Evolutionary conservation across 2,329 filamentous ascomycete species (phyloP).

Genomic region (Pyrenophora seminiperda): DNA sequence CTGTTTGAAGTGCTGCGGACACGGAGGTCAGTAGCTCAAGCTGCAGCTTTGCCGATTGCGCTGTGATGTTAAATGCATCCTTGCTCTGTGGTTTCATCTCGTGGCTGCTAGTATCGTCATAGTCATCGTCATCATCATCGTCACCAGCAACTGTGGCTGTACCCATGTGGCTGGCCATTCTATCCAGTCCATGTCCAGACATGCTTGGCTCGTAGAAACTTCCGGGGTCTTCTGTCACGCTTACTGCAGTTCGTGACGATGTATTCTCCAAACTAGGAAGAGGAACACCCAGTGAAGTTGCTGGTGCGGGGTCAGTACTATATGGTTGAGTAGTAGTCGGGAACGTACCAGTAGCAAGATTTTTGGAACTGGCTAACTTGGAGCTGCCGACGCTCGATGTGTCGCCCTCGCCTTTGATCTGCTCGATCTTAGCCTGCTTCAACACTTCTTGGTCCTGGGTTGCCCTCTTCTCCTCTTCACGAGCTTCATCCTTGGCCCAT

Average conservation of each 20-base stretch:
- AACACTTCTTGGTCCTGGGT: conserved; percentile 76
- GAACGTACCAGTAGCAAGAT: conserved; percentile 39
- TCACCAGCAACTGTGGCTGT: conserved; percentile 63
- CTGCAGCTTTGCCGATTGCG: conserved; percentile 90
- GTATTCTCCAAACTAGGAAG: conserved; percentile 48
- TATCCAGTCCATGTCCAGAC: conserved; percentile 59
- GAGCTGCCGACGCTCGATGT: conserved; percentile 46
- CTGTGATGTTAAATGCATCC: conserved; percentile 95
- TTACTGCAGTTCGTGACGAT: conserved; percentile 51
- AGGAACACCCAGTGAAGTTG: conserved; percentile 56
- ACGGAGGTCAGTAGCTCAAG: conserved; percentile 88
- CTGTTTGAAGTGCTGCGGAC: conserved; percentile 76
- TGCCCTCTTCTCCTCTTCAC: conserved; percentile 80
- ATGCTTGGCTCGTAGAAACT: conserved; percentile 64
- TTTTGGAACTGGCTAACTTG: conserved; percentile 32
- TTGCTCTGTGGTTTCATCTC: conserved; percentile 77
- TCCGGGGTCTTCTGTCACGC: conserved; percentile 60
- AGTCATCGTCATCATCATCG: conserved; percentile 69
- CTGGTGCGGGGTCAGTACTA: conserved; percentile 10
- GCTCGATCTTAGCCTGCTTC: conserved; percentile 76
- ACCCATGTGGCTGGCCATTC: conserved; percentile 55
- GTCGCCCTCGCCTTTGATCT: conserved; percentile 56
- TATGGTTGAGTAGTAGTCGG: not conserved
- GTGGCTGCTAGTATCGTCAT: conserved; percentile 79
- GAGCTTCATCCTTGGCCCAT: conserved; percentile 96